Conservation (phyloP, 768 basidiomycete species). For the Chlorophyllum brunneum region DNA sequence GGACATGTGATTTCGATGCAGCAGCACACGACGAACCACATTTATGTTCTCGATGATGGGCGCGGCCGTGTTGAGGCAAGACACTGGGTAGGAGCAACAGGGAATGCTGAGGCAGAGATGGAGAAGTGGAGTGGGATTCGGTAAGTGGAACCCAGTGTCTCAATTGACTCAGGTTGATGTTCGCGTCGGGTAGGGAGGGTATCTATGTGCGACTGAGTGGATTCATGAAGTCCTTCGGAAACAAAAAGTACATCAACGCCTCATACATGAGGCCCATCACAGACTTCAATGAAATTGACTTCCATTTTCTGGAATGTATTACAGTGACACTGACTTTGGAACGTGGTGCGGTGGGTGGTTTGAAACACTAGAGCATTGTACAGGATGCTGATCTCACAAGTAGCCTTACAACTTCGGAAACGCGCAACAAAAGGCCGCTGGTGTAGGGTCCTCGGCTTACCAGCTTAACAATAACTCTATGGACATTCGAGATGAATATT, state of each 20-base stretch:
- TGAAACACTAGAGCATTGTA: not conserved
- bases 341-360: conserved; percentile 53
- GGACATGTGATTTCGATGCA: conserved; percentile 62
- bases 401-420: conserved; percentile 33
- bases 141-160: conserved; percentile 21
- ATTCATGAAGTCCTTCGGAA: conserved; percentile 73
- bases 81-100: conserved; percentile 67
- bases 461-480: conserved; percentile 25
- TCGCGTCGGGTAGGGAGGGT: conserved; percentile 51
- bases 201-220: conserved; percentile 81
- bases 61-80: conserved; percentile 75
- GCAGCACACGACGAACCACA: conserved; percentile 73
- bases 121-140: conserved; percentile 45
- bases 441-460: conserved; percentile 35
- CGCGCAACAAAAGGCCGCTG: conserved; percentile 15
- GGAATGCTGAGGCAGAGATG: conserved; percentile 51
- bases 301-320: conserved; percentile 77
- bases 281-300: conserved; percentile 76
- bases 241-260: conserved; percentile 79
- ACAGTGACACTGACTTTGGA: conserved; percentile 62
- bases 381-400: not conserved
- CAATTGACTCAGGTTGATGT: not conserved
- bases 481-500: conserved; percentile 39
- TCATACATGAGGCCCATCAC: conserved; percentile 64
- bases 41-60: conserved; percentile 83